These are phyloP conservation scores for Scheffersomyces parashehatae DNA, from an alignment of 1,139 yeast genomes.

Conservation along the genomic window DNA sequence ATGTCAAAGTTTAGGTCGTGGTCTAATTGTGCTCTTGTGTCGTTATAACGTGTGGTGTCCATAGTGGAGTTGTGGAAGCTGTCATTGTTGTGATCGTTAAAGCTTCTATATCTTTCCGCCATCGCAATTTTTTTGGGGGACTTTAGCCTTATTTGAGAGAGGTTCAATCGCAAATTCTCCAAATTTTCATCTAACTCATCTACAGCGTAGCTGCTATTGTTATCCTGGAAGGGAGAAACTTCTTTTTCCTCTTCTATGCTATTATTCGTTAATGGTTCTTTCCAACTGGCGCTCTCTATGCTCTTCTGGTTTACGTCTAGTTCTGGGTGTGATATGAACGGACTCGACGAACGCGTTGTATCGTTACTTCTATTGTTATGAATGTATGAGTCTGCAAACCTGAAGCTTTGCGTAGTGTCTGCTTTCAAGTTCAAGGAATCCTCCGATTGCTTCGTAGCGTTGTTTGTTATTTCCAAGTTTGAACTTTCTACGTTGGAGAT, in stretches of 20 bases:
- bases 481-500: too few species aligned
- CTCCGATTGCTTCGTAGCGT: too few species aligned
- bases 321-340: conserved; percentile 3
- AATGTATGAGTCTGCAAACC: too few species aligned
- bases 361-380: background rate
- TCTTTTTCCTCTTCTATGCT: background rate
- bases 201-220: background rate
- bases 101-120: background rate
- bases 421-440: too few species aligned
- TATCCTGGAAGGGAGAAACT: background rate
- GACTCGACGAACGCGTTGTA: conserved; percentile 2
- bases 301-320: background rate
- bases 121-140: background rate
- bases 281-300: background rate
- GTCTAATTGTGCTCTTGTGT: conserved; percentile 34
- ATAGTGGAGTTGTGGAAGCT: conserved; percentile 22
- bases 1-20: conserved; percentile 27
- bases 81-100: conserved; percentile 2
- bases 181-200: conserved; percentile 25
- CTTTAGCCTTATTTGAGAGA: background rate
- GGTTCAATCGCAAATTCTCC: conserved; percentile 15
- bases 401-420: too few species aligned
- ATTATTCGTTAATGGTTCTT: background rate
- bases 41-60: conserved; percentile 24
- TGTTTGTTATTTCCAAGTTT: too few species aligned